Base-by-base conservation (phyloP, 1,139 yeast species). In the Yamadazyma aaseri region DNA sequence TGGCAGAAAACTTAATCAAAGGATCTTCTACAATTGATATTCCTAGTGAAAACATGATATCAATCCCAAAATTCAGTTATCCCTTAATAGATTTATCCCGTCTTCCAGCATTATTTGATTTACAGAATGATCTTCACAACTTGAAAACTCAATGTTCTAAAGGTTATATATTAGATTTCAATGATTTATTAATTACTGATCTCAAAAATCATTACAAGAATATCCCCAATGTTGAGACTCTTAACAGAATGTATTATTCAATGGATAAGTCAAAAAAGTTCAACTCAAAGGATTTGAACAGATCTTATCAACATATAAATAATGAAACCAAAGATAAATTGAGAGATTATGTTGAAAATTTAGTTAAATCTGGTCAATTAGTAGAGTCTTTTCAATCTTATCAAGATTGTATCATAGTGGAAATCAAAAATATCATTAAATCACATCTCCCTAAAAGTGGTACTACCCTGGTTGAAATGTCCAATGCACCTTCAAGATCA, bases 371-470 rank as follows among this genome's bases (percentile, higher is more conserved):
- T 26, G 83, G 81, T 21, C 79, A 76, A 47, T 59, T 89, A 28
- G 69, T 76, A 2, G 67, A 75, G 15, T 87, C 95, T 0, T 82
- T 82, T 47, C 66, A 71, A 23, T 52, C 66, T 6, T 89, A 85
- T 55, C 86, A 83, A 50, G 94, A 81, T 17, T 68, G 70, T 22
- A 76, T 85, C 13, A 65, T 81, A 10, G 64, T 71, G 4, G 96
- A 87, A 49, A 71, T 87, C 31, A 89, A 89, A 53, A 71, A 74
- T 22, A 77, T 87, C 17, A 86, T 89, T 31, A 76, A 86, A 44
- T 62, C 60, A 15, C 70, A 76, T 45, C 58, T 89, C 34, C 96
- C 96, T 0, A 51, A 47, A 36, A 30, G 35, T 15, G 36, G 39
- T 11, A n/a, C 29, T 20, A 29, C 45, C 5, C 46, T 39, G 42